Percentiles rank a stretch among this genome's conserved stretches.
These are phyloP conservation scores for Corchorus olitorius DNA, from an alignment of 345 rosid genomes.

Conservation along the genomic window DNA sequence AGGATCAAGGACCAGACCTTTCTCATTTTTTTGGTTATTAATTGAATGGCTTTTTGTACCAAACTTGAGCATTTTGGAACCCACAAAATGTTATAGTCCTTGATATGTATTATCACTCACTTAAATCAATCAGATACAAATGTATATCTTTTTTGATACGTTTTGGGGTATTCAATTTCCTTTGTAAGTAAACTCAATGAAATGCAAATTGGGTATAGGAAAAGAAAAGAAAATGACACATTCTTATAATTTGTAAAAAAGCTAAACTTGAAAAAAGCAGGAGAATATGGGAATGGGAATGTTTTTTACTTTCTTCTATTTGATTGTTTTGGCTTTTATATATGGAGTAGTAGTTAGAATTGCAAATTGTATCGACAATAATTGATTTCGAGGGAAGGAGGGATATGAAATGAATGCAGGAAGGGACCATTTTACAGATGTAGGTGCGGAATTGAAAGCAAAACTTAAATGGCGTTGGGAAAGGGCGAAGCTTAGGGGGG, in stretches of 20 bases:
- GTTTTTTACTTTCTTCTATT: no score
- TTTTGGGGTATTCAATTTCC: neutral
- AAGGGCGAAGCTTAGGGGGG: no score
- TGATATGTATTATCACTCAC: no score
- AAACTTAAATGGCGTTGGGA: neutral
- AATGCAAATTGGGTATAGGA: neutral
- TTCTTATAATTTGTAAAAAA: neutral
- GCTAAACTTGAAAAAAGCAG: neutral
- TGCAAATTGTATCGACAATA: neutral
- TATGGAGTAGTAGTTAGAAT: neutral
- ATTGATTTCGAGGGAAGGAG: neutral
- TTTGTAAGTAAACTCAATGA: neutral
- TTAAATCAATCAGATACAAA: no score
- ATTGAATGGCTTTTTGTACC: neutral
- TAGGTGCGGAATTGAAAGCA: neutral
- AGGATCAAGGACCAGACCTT: neutral
- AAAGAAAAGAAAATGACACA: neutral
- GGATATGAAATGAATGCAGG: neutral
- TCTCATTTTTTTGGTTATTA: neutral
- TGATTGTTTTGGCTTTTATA: no score
- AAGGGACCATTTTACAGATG: constrained; percentile 20
- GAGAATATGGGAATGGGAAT: neutral
- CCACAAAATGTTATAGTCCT: neutral
- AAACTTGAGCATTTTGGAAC: neutral
- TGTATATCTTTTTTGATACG: neutral